Evolutionary conservation across 108 stramenopile genomes (phyloP).

Genomic region (Nannochloropsis oceanica): DNA sequence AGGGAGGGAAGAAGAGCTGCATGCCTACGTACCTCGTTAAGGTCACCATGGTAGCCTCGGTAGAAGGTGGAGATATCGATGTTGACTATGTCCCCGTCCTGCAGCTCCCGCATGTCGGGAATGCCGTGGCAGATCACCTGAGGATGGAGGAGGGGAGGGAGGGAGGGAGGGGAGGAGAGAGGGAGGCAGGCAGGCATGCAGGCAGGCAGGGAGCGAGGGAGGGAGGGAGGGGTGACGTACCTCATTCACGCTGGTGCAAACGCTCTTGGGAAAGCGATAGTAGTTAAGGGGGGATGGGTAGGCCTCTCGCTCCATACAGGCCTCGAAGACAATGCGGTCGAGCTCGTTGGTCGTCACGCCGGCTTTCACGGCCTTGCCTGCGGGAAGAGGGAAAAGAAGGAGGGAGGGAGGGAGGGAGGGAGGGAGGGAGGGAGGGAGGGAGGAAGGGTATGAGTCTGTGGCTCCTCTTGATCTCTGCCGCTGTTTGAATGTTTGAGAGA

Average conservation of each 20-base stretch:
- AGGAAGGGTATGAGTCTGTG: no score
- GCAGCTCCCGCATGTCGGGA: constrained; percentile 34
- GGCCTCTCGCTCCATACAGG: constrained; percentile 23
- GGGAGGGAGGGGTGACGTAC: constrained; percentile 28
- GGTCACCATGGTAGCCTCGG: constrained; percentile 38
- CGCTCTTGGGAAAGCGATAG: constrained; percentile 77
- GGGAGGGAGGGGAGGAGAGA: background rate
- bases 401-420: background rate
- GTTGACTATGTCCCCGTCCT: constrained; percentile 39
- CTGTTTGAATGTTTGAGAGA: background rate
- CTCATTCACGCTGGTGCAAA: constrained; percentile 95
- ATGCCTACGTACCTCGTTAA: constrained; percentile 29
- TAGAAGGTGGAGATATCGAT: constrained; percentile 32
- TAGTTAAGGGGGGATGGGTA: constrained; percentile 45
- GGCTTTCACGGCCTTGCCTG: constrained; percentile 8
- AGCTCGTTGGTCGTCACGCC: constrained; percentile 56
- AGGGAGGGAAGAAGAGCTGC: background rate
- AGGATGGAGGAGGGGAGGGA: background rate
- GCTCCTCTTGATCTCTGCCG: no score
- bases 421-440: background rate
- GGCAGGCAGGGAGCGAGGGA: background rate
- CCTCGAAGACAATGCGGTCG: constrained; percentile 35
- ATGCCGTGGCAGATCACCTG: constrained; percentile 47
- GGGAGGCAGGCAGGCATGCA: background rate
- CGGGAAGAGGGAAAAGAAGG: constrained; percentile 8